Conservation (phyloP, 2,329 filamentous ascomycete species). For the Metarhizium humberi region DNA sequence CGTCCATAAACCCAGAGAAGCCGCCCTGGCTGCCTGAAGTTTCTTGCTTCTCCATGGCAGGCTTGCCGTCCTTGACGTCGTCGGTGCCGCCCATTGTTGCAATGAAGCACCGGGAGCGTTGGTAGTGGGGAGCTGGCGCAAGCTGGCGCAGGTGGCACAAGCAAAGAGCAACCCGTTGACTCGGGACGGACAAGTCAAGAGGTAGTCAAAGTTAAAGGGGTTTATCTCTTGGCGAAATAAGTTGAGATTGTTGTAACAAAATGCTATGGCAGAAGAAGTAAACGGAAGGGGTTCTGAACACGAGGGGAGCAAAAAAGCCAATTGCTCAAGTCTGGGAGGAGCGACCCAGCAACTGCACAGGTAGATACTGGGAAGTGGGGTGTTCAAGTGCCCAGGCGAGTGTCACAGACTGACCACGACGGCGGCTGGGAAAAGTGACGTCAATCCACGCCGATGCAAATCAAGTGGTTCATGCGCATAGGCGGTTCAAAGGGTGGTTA, state of each 20-base stretch:
- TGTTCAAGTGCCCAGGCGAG: no score
- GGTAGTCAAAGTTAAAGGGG: no score
- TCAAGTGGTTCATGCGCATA: no score
- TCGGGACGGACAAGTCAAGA: no score
- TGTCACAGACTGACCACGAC: not conserved
- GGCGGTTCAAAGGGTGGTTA: no score
- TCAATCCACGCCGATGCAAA: not conserved
- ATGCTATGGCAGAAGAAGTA: not conserved
- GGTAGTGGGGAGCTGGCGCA: not conserved
- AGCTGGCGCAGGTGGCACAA: not conserved
- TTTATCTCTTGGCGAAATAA: no score
- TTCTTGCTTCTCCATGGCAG: not conserved
- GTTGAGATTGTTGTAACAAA: not conserved
- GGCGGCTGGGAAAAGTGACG: not conserved
- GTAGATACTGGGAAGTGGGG: no score
- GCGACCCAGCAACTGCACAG: no score
- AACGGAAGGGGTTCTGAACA: not conserved
- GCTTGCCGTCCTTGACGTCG: not conserved
- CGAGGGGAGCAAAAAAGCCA: not conserved
- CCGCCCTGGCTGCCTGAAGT: conserved; percentile 10
- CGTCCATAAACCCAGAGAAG: conserved; percentile 30
- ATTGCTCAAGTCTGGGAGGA: not conserved
- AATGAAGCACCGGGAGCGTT: not conserved
- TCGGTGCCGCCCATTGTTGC: conserved; percentile 3
- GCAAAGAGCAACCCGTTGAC: no score